These are phyloP conservation scores for Ceriops tagal DNA, from an alignment of 345 rosid genomes.

Conservation along the genomic window DNA sequence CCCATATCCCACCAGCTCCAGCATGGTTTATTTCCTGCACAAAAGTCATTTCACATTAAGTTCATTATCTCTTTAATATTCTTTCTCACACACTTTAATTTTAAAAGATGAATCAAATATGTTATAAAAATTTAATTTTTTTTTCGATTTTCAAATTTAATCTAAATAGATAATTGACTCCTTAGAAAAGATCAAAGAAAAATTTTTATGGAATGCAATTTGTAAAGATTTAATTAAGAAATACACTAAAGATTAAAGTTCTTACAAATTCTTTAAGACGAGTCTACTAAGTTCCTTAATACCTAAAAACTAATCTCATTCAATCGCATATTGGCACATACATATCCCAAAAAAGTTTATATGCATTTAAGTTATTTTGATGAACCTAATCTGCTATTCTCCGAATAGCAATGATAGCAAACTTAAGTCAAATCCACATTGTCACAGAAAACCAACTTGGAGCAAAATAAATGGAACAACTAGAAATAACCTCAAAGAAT, in stretches of 20 bases:
- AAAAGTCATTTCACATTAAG: conserved; percentile 9
- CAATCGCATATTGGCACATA: background rate
- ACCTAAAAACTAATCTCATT: background rate
- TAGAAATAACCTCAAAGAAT: conserved; percentile 72
- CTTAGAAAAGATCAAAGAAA: no score
- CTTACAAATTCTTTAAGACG: background rate
- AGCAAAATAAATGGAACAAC: background rate
- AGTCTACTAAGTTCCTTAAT: background rate
- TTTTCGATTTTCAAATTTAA: no score
- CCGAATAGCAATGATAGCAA: background rate
- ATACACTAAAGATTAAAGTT: background rate
- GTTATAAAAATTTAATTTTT: no score
- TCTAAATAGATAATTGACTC: no score
- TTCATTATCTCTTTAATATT: background rate
- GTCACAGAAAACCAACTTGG: background rate
- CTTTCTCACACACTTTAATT: background rate
- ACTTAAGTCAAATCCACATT: background rate
- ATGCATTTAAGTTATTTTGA: background rate
- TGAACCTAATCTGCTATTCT: background rate
- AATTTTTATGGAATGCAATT: background rate
- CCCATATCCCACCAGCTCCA: conserved; percentile 98
- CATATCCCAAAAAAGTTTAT: background rate
- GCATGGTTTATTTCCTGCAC: conserved; percentile 98
- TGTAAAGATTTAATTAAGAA: background rate
- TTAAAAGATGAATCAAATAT: no score